Conservation (phyloP, 1,284 basidiomycete genomes). For the Pterula multifida region DNA sequence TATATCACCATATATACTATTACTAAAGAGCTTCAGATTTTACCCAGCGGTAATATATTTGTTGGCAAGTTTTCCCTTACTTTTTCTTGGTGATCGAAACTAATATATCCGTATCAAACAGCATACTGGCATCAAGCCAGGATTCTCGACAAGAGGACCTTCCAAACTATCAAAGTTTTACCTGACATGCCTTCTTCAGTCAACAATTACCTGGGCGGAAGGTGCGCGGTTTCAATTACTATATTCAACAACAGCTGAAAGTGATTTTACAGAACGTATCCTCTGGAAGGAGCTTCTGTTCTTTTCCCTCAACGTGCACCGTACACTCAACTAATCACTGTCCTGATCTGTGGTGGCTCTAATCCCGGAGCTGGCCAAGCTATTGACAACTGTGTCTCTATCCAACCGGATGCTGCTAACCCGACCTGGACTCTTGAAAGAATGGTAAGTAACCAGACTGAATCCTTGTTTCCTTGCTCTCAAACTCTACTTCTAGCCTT, state of each 20-base stretch:
- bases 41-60: constrained; percentile 5
- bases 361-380: constrained; percentile 39
- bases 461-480: not conserved
- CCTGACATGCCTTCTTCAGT: constrained; percentile 68
- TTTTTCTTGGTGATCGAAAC: not conserved
- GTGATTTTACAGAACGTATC: constrained; percentile 67
- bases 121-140: constrained; percentile 72
- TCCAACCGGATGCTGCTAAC: constrained; percentile 44
- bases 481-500: constrained; percentile 34
- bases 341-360: constrained; percentile 72
- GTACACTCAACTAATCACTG: constrained; percentile 54
- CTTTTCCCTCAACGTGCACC: constrained; percentile 59
- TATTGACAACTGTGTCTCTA: constrained; percentile 60
- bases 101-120: constrained; percentile 16
- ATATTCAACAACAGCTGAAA: too few species aligned
- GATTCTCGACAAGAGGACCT: constrained; percentile 54
- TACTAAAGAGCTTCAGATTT: too few species aligned
- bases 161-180: constrained; percentile 43
- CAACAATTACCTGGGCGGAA: constrained; percentile 39
- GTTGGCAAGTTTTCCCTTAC: constrained; percentile 30
- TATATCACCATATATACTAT: too few species aligned
- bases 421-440: constrained; percentile 57
- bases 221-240: too few species aligned
- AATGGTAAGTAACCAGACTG: constrained; percentile 37
- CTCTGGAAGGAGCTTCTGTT: constrained; percentile 59